A percentile compares a stretch with the other conserved stretches of the same genome.
These are phyloP conservation scores for Penicillium roqueforti DNA, from an alignment of 495 filamentous ascomycete species.

Conservation along the genomic window DNA sequence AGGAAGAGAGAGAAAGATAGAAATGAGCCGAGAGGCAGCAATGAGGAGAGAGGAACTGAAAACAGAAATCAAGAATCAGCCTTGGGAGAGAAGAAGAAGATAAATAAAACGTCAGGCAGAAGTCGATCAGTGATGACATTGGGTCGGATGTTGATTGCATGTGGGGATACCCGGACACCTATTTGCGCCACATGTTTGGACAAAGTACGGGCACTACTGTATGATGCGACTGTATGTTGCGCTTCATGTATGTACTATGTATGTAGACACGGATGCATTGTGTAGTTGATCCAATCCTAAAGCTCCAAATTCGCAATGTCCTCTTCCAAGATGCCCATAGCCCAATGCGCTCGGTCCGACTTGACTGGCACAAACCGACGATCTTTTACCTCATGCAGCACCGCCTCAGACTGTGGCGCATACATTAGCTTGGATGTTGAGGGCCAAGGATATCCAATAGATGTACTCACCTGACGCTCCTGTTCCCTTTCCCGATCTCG, in stretches of 20 bases:
- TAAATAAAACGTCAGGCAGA: conserved; percentile 13
- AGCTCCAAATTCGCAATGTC: conserved; percentile 47
- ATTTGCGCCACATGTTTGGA: not conserved
- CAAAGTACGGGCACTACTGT: not conserved
- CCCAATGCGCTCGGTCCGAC: conserved; percentile 47
- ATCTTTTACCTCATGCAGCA: conserved; percentile 39
- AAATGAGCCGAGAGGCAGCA: not conserved
- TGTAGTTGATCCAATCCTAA: conserved; percentile 14
- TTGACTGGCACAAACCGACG: conserved; percentile 48
- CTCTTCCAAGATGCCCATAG: conserved; percentile 57
- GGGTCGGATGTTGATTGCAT: not conserved
- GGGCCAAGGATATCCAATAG: not conserved
- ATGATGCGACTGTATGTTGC: not conserved
- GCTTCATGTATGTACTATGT: not conserved
- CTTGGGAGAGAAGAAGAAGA: conserved; percentile 1
- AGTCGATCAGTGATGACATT: conserved; percentile 17
- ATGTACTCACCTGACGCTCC: conserved; percentile 14
- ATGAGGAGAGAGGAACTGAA: conserved; percentile 1
- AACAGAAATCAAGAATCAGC: conserved; percentile 4
- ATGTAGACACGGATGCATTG: not conserved
- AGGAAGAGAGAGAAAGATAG: not conserved
- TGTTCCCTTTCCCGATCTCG: conserved; percentile 12
- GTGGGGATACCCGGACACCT: not conserved
- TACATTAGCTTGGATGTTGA: conserved; percentile 4
- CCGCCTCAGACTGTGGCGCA: conserved; percentile 14